Conservation (phyloP, 2,329 filamentous ascomycete species). For the Aspergillus fischeri region DNA sequence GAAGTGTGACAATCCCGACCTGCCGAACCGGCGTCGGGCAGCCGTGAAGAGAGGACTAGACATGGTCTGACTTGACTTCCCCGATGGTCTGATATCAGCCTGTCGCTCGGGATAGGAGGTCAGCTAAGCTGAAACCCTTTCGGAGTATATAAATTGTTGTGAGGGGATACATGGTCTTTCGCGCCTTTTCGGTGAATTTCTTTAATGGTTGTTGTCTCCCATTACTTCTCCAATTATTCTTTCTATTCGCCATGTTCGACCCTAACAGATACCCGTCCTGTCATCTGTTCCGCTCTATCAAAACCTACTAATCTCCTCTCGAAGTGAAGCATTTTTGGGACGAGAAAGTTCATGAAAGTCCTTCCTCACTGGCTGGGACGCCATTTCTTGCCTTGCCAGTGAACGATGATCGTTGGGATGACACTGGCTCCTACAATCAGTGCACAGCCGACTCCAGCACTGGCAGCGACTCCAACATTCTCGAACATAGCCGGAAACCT, state of each 20-base stretch:
- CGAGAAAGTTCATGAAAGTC: neutral
- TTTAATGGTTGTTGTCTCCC: neutral
- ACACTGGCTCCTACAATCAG: constrained; percentile 30
- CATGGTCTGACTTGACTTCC: constrained; percentile 9
- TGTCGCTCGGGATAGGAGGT: neutral
- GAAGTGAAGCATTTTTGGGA: neutral
- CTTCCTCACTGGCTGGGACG: constrained; percentile 10
- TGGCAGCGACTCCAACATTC: constrained; percentile 28
- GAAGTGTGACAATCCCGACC: neutral
- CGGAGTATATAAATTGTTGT: constrained; percentile 2
- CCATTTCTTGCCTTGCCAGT: constrained; percentile 24
- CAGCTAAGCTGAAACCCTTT: neutral
- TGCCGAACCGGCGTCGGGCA: constrained; percentile 10
- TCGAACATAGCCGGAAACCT: constrained; percentile 37
- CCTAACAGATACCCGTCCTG: neutral
- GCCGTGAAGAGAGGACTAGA: constrained; percentile 5
- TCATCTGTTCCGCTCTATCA: neutral
- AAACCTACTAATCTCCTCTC: neutral
- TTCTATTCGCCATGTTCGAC: neutral
- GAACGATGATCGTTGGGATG: constrained; percentile 28
- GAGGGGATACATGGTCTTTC: neutral
- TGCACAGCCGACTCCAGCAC: constrained; percentile 27
- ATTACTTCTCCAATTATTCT: neutral
- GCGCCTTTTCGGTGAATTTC: neutral
- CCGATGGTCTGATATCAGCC: constrained; percentile 8